phyloP scores from a whole-genome alignment of 257 asterid species.

The Cruciata laevipes region DNA sequence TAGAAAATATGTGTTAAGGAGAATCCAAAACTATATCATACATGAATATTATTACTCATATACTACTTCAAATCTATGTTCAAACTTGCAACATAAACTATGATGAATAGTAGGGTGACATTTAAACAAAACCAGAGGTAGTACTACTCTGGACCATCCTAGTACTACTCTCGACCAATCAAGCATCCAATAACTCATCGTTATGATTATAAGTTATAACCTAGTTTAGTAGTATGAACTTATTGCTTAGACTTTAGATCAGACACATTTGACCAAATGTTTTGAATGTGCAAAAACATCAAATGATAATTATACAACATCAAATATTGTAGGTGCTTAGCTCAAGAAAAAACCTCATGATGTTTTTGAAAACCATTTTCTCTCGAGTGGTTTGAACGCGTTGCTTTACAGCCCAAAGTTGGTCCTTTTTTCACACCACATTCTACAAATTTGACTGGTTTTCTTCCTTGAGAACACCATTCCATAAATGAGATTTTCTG shows the following conservation, averaged over 20 bases:
- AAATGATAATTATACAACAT: not conserved
- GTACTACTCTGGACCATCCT: too few species aligned
- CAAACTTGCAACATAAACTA: too few species aligned
- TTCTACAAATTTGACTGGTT: not conserved
- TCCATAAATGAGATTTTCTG: not conserved
- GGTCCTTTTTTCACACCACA: not conserved
- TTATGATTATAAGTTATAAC: too few species aligned
- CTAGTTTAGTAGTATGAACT: too few species aligned
- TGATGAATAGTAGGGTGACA: too few species aligned
- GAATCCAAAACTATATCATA: too few species aligned
- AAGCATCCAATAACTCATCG: too few species aligned
- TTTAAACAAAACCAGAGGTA: too few species aligned
- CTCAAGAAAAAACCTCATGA: conserved; percentile 5
- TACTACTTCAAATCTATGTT: too few species aligned
- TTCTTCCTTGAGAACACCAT: not conserved
- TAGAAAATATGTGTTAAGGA: too few species aligned
- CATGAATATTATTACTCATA: too few species aligned
- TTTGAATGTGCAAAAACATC: not conserved
- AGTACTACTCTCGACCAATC: too few species aligned
- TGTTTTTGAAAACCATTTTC: not conserved
- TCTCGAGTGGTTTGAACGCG: not conserved
- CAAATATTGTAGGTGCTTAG: not conserved
- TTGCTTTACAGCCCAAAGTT: not conserved
- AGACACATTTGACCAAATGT: not conserved
- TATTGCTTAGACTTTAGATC: not conserved